These are phyloP conservation scores for Pseudogymnoascus sp. DNA, from an alignment of 2,329 filamentous ascomycete genomes.

Conservation along the genomic window DNA sequence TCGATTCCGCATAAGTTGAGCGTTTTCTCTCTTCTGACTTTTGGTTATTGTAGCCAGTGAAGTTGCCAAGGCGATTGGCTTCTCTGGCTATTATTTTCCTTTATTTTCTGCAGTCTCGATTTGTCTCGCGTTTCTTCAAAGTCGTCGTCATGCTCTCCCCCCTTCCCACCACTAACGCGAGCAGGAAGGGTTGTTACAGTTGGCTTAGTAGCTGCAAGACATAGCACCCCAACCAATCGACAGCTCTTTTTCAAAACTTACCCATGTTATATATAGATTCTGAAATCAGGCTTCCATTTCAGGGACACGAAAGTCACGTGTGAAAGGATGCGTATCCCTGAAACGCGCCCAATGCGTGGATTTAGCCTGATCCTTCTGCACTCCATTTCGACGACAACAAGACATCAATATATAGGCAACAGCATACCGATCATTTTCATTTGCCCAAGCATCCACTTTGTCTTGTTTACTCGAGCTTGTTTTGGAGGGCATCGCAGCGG, in stretches of 20 bases:
- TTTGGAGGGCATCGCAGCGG: neutral
- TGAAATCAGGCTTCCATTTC: neutral
- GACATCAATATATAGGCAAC: neutral
- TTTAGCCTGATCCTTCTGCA: neutral
- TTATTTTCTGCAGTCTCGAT: neutral
- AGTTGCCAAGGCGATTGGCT: neutral
- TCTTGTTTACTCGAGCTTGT: neutral
- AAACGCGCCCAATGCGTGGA: neutral
- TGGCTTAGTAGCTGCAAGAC: neutral
- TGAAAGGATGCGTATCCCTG: neutral
- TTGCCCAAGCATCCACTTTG: neutral
- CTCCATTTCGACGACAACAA: neutral
- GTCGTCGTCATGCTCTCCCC: neutral
- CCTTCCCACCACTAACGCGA: neutral
- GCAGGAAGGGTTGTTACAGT: neutral
- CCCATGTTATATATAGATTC: neutral
- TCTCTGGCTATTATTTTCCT: neutral
- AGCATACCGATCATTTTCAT: neutral
- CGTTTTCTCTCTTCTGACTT: neutral
- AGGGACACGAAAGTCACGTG: neutral
- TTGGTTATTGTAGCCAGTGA: neutral
- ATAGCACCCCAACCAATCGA: neutral
- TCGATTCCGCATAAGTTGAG: neutral
- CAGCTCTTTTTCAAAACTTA: neutral
- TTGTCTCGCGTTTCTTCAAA: neutral